A percentile compares a stretch with the other conserved stretches of the same genome.
These are phyloP conservation scores for Eimeria sp. DNA, from an alignment of 169 alveolate genomes.

Conservation along the genomic window DNA sequence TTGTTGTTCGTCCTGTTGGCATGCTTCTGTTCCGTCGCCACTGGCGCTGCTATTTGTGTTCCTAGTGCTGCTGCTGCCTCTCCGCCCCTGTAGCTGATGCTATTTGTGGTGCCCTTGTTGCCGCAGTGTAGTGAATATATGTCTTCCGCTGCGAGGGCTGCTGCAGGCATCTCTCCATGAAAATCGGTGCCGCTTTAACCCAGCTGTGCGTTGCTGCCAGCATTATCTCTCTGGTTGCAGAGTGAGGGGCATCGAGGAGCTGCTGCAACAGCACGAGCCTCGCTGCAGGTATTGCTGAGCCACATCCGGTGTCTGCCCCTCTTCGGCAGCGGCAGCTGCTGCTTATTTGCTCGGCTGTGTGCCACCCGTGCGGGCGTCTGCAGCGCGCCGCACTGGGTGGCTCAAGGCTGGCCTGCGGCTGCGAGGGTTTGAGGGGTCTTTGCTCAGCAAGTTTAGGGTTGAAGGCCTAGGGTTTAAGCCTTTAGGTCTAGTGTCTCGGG, in stretches of 20 bases:
- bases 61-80: slow-evolving; percentile 1
- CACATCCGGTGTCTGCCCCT: no score
- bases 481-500: not conserved
- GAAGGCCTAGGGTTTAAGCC: no score
- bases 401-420: no score
- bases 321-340: not conserved
- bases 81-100: not conserved
- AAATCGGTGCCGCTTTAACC: slow-evolving; percentile 84
- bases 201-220: slow-evolving; percentile 80
- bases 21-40: not conserved
- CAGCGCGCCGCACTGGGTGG: no score
- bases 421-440: no score
- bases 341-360: not conserved
- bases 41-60: not conserved
- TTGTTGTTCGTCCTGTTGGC: not conserved
- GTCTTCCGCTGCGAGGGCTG: not conserved
- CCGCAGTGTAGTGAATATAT: not conserved
- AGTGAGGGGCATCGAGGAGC: slow-evolving; percentile 81
- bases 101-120: not conserved
- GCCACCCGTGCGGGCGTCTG: not conserved
- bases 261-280: slow-evolving; percentile 79
- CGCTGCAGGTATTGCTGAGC: slow-evolving; percentile 77
- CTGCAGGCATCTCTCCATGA: slow-evolving; percentile 81
- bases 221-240: slow-evolving; percentile 83
- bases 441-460: no score